Evolutionary conservation across 768 basidiomycete species (phyloP), one percentile per base, ranked within the genome.

Genomic region (Tylopilus plumbeoviolaceoides): DNA sequence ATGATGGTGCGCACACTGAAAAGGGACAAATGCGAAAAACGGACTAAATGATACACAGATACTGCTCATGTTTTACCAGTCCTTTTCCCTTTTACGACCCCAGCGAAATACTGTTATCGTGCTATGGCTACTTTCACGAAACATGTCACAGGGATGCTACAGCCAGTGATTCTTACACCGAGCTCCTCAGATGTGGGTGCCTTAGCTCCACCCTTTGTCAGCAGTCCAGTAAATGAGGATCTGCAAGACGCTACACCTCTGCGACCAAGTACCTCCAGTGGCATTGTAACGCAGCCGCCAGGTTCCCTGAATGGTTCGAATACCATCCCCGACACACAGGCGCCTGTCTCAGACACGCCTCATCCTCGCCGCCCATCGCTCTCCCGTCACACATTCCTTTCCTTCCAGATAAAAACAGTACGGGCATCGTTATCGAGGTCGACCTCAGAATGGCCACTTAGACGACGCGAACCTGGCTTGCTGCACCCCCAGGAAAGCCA

Each of bases 91-190:
- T 88, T 89, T 65, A 84, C 85, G 5, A 87, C 83, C 1, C 87
- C 87, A 3, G 88, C 79, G 9, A 91, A 91, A 62, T 91, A 78
- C 59, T 90, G 88, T 63, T 89, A 84, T 69, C 81, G 89, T 31
- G 84, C 84, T 4, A 85, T 91, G 46, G 87, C 89, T 18, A 74
- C 72, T 8, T 91, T 91, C 65, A 76, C 73, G 57, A 86, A 82
- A 60, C 74, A 84, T 45, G 80, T 86, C 20, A 88, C 85, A 0
- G 81, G 79, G 18, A 76, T 77, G 65, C 36, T 44, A 20, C 28
- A 54, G 62, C 7, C 61, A 60, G 33, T 11, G n/a, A 39, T 44
- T 11, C 18, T 50, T 28, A 43, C 59, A 10, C 44, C 50, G 10
- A 59, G 50, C 46, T 51, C 56, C 39, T 59, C 59, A 2, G 57